phyloP scores from a whole-genome alignment of 805 yeast genomes.

The Spencermartinsiella europaea region DNA sequence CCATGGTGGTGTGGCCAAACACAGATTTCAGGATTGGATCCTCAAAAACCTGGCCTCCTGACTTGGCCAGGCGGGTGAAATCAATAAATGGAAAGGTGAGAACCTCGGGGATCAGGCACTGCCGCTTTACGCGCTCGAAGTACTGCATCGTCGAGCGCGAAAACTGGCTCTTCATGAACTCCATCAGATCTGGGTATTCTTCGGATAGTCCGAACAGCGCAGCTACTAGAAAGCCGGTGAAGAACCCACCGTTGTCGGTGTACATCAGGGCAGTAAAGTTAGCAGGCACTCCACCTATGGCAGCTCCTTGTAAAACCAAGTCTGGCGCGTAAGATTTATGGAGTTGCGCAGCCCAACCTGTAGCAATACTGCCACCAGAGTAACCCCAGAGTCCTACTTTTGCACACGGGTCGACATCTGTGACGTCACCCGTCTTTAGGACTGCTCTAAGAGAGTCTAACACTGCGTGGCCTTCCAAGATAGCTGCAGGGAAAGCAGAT shows the following conservation, averaged over 20 bases:
- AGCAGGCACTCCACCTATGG: conserved; percentile 23
- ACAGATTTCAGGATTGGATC: conserved; percentile 13
- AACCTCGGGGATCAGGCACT: conserved; percentile 7
- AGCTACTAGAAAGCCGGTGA: not conserved
- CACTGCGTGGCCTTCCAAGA: conserved; percentile 24
- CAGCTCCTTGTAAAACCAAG: conserved; percentile 23
- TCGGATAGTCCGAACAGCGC: not conserved
- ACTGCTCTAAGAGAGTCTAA: conserved; percentile 29
- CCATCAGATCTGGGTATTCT: not conserved
- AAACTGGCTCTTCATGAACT: not conserved
- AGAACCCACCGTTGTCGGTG: not conserved
- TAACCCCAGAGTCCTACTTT: conserved; percentile 24
- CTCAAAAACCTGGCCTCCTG: conserved; percentile 16
- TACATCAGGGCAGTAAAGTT: conserved; percentile 11
- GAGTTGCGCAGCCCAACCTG: conserved; percentile 27
- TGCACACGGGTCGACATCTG: conserved; percentile 14
- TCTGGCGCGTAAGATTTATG: conserved; percentile 27
- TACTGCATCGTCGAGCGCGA: conserved; percentile 16
- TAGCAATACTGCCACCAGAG: conserved; percentile 27
- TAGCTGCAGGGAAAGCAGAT: conserved; percentile 17
- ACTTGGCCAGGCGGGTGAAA: conserved; percentile 16
- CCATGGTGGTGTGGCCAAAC: conserved; percentile 21
- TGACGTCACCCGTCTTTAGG: conserved; percentile 8
- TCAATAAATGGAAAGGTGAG: conserved; percentile 13
- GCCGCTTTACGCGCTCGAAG: conserved; percentile 24